These are phyloP conservation scores for Terfezia claveryi DNA, from an alignment of 495 filamentous ascomycete species.

Conservation along the genomic window DNA sequence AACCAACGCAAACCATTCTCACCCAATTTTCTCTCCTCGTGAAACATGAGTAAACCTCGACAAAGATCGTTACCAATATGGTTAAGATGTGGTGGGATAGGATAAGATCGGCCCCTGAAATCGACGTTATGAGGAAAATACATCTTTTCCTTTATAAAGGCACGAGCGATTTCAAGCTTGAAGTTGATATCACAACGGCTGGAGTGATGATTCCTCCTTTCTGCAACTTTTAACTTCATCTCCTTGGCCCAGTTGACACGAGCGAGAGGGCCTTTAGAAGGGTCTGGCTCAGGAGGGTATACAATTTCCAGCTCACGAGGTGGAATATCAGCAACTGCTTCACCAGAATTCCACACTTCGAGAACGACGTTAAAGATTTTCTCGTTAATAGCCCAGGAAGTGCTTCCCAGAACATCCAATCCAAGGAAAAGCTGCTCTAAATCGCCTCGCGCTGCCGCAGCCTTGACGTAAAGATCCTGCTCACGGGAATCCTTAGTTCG, in stretches of 20 bases:
- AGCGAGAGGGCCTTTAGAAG: constrained; percentile 28
- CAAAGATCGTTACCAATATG: constrained; percentile 91
- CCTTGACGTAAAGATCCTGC: constrained; percentile 49
- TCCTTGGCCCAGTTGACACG: constrained; percentile 37
- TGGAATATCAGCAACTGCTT: constrained; percentile 52
- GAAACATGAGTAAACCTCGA: constrained; percentile 63
- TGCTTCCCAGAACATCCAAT: constrained; percentile 65
- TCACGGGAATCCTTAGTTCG: constrained; percentile 43
- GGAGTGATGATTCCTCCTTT: constrained; percentile 50
- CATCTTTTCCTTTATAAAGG: constrained; percentile 58
- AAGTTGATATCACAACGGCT: constrained; percentile 90
- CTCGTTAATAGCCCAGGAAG: constrained; percentile 69
- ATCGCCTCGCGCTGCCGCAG: constrained; percentile 53
- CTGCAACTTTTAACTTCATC: constrained; percentile 44
- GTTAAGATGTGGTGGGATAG: constrained; percentile 80
- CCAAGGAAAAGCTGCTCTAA: constrained; percentile 53
- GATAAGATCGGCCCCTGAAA: constrained; percentile 90
- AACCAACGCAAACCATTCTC: constrained; percentile 59
- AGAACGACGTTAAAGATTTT: constrained; percentile 66
- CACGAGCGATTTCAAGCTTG: constrained; percentile 75
- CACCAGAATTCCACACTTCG: constrained; percentile 74
- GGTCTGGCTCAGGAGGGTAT: constrained; percentile 42
- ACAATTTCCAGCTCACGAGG: constrained; percentile 38
- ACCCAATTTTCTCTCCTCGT: constrained; percentile 59
- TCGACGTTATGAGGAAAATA: constrained; percentile 95